These are phyloP conservation scores for Tephrocybe sp. DNA, from an alignment of 768 basidiomycete species.

Conservation along the genomic window DNA sequence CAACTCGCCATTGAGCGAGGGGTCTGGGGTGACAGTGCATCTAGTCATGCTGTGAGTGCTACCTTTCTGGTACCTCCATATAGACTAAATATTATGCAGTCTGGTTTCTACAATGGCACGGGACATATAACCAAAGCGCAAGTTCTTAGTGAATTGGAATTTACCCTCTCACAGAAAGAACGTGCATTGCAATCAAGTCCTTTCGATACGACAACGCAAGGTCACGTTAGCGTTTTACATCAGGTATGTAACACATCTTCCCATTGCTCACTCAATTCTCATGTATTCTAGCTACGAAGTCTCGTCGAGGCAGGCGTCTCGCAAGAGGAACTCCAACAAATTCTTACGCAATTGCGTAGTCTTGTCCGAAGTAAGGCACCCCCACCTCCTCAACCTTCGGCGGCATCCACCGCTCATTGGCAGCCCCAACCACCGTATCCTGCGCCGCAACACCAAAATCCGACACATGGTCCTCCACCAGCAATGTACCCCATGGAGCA, in stretches of 20 bases:
- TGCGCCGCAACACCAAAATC: conserved; percentile 18
- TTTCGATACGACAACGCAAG: conserved; percentile 65
- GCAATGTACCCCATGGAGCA: conserved; percentile 12
- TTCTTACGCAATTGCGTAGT: conserved; percentile 67
- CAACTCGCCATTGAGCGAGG: conserved; percentile 85
- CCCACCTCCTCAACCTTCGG: conserved; percentile 26
- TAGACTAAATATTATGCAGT: conserved; percentile 19
- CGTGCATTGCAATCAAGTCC: conserved; percentile 70
- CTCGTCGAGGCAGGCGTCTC: conserved; percentile 81
- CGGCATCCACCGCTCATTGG: conserved; percentile 21
- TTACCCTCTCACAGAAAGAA: conserved; percentile 80
- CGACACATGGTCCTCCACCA: conserved; percentile 14
- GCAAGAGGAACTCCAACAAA: conserved; percentile 76
- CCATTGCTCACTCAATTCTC: background rate
- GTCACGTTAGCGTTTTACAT: conserved; percentile 75
- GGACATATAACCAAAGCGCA: conserved; percentile 69
- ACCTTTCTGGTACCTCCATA: conserved; percentile 7
- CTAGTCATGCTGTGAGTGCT: conserved; percentile 39
- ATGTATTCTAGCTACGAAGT: conserved; percentile 52
- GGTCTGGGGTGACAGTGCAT: conserved; percentile 67
- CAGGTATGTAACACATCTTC: conserved; percentile 55
- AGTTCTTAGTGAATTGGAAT: conserved; percentile 83
- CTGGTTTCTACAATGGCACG: conserved; percentile 36
- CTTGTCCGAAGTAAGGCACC: conserved; percentile 49
- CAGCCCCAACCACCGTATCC: conserved; percentile 16